These are phyloP conservation scores for Knoxdaviesia capensis DNA, from an alignment of 2,329 filamentous ascomycete species.

Conservation along the genomic window DNA sequence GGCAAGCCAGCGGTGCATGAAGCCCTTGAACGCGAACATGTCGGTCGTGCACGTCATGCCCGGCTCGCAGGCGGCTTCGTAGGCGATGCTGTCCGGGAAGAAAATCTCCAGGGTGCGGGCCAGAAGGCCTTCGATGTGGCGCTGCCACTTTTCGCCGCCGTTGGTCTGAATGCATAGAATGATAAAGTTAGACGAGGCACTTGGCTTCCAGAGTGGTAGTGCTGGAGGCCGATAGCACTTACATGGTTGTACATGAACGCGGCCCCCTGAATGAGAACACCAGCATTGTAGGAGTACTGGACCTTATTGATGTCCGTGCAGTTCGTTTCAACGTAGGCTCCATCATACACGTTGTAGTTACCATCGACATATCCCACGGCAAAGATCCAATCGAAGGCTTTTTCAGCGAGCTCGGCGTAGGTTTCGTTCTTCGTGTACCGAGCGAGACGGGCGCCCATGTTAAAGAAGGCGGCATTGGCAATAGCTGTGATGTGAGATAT, in stretches of 20 bases:
- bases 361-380: slow-evolving; percentile 30
- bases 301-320: slow-evolving; percentile 30
- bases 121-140: slow-evolving; percentile 28
- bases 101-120: slow-evolving; percentile 22
- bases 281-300: slow-evolving; percentile 36
- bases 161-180: slow-evolving; percentile 5
- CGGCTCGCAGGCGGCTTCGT: slow-evolving; percentile 40
- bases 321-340: slow-evolving; percentile 25
- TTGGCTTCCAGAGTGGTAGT: too few relatives aligned
- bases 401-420: slow-evolving; percentile 38
- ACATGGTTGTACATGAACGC: slow-evolving; percentile 37
- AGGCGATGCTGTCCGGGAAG: slow-evolving; percentile 34
- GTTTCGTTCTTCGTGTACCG: slow-evolving; percentile 47
- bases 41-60: slow-evolving; percentile 37
- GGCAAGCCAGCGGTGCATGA: slow-evolving; percentile 35
- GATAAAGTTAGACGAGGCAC: too few relatives aligned
- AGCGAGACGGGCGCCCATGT: slow-evolving; percentile 47
- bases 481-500: slow-evolving; percentile 18
- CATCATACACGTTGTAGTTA: slow-evolving; percentile 39
- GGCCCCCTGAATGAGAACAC: slow-evolving; percentile 29
- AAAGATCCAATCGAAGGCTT: slow-evolving; percentile 35
- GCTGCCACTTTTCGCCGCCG: slow-evolving; percentile 25
- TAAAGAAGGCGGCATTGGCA: slow-evolving; percentile 43
- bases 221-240: slow-evolving; percentile 4
- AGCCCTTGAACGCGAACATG: slow-evolving; percentile 42